Evolutionary conservation across 208 protist species (phyloP), one percentile per base, ranked within the genome.

Genomic region (Blechomonas ayalai): DNA sequence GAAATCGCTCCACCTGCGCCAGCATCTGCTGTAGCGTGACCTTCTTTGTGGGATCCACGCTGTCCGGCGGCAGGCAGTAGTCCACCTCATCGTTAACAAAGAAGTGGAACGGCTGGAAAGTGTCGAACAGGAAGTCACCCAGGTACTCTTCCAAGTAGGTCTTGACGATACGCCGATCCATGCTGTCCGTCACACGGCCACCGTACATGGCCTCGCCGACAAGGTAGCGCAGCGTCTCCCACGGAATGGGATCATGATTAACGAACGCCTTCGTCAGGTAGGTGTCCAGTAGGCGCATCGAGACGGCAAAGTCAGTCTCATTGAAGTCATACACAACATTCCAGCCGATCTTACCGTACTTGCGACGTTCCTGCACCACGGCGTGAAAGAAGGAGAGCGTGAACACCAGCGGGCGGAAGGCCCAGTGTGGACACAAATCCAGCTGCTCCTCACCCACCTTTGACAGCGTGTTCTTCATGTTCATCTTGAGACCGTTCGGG

Each of bases 271-370:
- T 99, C 25, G 84, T 97, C 19, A 99, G 65, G 60, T 99, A 99
- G 36, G 96, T 99, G 45, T 91, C 76, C 6, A 98, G 52, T 13
- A 99, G 71, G 27, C 76, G 73, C 68, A 98, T 86, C n/a, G 96
- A 99, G 9, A 98, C 90, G 16, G 76, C 81, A 69, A 99, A 99
- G 68, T 99, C 98, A 9, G 95, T 98, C 64, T 98, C 96, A 80
- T 99, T 99, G 79, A 99, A 99, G 71, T 99, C 98, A 66, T 99
- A 99, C 4, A 86, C 43, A 36, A 99, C 95, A 68, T 99, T 99
- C 97, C 97, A 99, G 18, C 97, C 98, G 53, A 97, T 92, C 75
- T 97, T 97, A 52, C 96, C 96, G 72, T 98, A 98, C 78, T 97
- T 97, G 34, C 94, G 80, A 24, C 96, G 82, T 74, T 98, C 97